Percentiles rank a stretch among this genome's conserved stretches.
These are phyloP conservation scores for Lachancea kluyveri DNA, from an alignment of 805 yeast species.

Conservation along the genomic window DNA sequence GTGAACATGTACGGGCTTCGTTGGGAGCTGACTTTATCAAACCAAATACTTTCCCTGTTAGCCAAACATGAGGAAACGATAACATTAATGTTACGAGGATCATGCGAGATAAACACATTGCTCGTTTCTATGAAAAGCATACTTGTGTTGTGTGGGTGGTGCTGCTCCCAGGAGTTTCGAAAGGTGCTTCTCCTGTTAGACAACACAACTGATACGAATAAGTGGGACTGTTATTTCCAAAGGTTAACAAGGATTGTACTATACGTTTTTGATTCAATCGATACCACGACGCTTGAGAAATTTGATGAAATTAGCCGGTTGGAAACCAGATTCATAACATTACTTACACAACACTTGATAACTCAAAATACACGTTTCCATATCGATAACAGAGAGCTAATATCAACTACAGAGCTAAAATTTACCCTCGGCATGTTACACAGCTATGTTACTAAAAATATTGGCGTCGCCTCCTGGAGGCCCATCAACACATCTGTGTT, in stretches of 20 bases:
- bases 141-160: constrained; percentile 21
- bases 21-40: constrained; percentile 10
- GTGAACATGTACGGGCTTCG: constrained; percentile 11
- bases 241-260: constrained; percentile 21
- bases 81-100: constrained; percentile 11
- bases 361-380: constrained; percentile 5
- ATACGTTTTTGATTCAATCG: constrained; percentile 19
- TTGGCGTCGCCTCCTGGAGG: no score
- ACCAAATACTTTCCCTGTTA: constrained; percentile 7
- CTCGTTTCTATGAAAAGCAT: constrained; percentile 10
- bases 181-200: constrained; percentile 11
- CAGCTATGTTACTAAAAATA: constrained; percentile 16
- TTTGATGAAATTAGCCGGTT: constrained; percentile 3
- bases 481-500: no score
- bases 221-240: constrained; percentile 24
- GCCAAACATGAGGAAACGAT: constrained; percentile 14
- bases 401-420: constrained; percentile 14
- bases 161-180: constrained; percentile 12
- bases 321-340: constrained; percentile 14
- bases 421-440: constrained; percentile 14
- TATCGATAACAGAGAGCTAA: constrained; percentile 2
- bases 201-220: constrained; percentile 10
- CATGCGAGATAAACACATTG: constrained; percentile 10
- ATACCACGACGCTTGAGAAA: no score
- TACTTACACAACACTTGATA: constrained; percentile 14